Evolutionary conservation across 1,139 yeast species (phyloP).

Genomic region (Saccharomyces hybrid): DNA sequence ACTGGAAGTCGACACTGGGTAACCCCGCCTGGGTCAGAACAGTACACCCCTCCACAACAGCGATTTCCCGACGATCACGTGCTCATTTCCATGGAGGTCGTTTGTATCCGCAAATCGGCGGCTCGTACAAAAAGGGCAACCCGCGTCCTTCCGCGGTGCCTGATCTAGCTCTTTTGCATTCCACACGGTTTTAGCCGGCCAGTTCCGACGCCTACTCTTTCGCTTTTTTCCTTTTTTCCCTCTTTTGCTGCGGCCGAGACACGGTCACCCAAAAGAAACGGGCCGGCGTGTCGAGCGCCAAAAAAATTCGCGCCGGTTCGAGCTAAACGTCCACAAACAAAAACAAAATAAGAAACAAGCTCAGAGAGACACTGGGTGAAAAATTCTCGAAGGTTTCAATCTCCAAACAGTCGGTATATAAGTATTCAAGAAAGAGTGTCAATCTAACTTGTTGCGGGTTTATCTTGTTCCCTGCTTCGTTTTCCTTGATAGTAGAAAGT

Average conservation of each 20-base stretch:
- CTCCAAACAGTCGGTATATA: not conserved
- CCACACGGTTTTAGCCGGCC: not conserved
- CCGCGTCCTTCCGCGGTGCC: not conserved
- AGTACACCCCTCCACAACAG: no score
- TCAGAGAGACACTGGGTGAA: not conserved
- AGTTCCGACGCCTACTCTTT: not conserved
- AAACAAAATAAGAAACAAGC: not conserved
- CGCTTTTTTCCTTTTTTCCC: not conserved
- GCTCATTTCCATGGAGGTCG: not conserved
- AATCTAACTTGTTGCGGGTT: not conserved
- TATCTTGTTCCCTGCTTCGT: not conserved
- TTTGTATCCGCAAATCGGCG: not conserved
- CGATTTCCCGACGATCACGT: not conserved
- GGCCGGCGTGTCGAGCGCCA: not conserved
- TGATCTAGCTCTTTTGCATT: not conserved
- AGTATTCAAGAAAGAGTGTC: not conserved
- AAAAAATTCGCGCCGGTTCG: not conserved
- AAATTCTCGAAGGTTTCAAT: slow-evolving; percentile 1
- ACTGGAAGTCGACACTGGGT: not conserved
- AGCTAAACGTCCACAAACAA: not conserved
- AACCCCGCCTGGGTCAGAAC: not conserved
- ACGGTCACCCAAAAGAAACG: slow-evolving; percentile 1
- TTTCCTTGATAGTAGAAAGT: not conserved
- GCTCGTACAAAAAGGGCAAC: not conserved
- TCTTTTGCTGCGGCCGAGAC: not conserved